phyloP scores from a whole-genome alignment of 768 basidiomycete species.

The Nidularia pulvinata region DNA sequence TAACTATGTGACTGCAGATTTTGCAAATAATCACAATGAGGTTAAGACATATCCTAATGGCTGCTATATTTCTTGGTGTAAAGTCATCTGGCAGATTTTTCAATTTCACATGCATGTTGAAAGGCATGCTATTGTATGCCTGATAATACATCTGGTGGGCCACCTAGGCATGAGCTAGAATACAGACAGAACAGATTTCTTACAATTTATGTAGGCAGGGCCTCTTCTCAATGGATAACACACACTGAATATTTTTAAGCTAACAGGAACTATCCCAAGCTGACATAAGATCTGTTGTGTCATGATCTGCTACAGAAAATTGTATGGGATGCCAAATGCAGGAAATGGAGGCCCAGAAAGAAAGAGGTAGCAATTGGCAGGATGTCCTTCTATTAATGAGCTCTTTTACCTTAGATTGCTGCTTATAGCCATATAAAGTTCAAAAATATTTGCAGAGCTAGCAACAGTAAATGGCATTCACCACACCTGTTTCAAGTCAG shows the following conservation, averaged over 20 bases:
- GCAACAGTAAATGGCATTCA: conserved; percentile 7
- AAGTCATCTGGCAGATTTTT: conserved; percentile 27
- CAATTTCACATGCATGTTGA: conserved; percentile 26
- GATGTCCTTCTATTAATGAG: conserved; percentile 28
- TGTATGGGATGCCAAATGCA: conserved; percentile 13
- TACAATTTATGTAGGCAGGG: conserved; percentile 10
- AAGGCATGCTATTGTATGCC: conserved; percentile 23
- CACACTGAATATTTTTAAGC: conserved; percentile 28
- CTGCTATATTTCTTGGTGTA: conserved; percentile 19
- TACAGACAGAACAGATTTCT: conserved; percentile 10
- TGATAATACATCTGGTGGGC: conserved; percentile 30
- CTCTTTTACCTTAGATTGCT: conserved; percentile 32
- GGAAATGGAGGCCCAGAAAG: conserved; percentile 9
- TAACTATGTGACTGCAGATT: conserved; percentile 33
- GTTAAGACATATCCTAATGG: neutral
- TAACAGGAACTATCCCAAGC: conserved; percentile 12
- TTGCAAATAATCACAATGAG: neutral
- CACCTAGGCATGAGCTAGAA: conserved; percentile 26
- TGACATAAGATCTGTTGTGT: conserved; percentile 16
- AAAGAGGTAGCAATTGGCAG: conserved; percentile 8
- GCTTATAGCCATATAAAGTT: conserved; percentile 25
- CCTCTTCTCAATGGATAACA: conserved; percentile 8
- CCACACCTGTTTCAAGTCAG: conserved; percentile 23
- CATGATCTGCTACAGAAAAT: conserved; percentile 25
- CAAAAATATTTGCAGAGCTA: conserved; percentile 14